phyloP scores from a whole-genome alignment of 78 protist species.

The Dictyostelium purpureum region DNA sequence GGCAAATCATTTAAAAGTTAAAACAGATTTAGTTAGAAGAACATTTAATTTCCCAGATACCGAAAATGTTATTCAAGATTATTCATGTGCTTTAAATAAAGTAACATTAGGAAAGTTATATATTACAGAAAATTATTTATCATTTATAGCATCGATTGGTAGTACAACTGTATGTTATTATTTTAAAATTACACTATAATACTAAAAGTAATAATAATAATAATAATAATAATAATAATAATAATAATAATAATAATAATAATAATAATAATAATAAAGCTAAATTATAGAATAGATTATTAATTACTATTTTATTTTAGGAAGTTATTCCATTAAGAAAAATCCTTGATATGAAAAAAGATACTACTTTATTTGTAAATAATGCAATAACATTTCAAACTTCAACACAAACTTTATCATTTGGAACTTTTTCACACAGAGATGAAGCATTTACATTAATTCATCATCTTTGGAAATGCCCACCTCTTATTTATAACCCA shows the following conservation, averaged over 20 bases:
- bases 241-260: too few species aligned
- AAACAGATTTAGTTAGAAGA: conserved; percentile 65
- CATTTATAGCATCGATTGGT: conserved; percentile 61
- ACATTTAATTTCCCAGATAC: conserved; percentile 75
- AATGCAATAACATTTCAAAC: conserved; percentile 63
- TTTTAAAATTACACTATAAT: too few species aligned
- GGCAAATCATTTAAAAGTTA: conserved; percentile 21
- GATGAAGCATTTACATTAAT: conserved; percentile 54
- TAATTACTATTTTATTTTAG: not conserved
- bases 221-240: too few species aligned
- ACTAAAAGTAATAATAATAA: too few species aligned
- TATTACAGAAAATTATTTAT: conserved; percentile 45
- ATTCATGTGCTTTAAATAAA: conserved; percentile 57
- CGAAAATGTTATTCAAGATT: conserved; percentile 72
- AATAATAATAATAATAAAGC: too few species aligned
- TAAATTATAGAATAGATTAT: not conserved
- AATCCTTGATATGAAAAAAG: conserved; percentile 54
- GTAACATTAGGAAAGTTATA: conserved; percentile 35
- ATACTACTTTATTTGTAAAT: conserved; percentile 40
- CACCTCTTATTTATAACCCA: conserved; percentile 63
- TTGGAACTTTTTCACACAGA: conserved; percentile 68
- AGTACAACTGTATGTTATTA: conserved; percentile 3
- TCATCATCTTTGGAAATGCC: conserved; percentile 71
- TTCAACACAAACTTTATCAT: conserved; percentile 26
- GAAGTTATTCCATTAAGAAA: conserved; percentile 69